Base-by-base conservation (phyloP, 129 eudicot species). In the Dittrichia graveolens region DNA sequence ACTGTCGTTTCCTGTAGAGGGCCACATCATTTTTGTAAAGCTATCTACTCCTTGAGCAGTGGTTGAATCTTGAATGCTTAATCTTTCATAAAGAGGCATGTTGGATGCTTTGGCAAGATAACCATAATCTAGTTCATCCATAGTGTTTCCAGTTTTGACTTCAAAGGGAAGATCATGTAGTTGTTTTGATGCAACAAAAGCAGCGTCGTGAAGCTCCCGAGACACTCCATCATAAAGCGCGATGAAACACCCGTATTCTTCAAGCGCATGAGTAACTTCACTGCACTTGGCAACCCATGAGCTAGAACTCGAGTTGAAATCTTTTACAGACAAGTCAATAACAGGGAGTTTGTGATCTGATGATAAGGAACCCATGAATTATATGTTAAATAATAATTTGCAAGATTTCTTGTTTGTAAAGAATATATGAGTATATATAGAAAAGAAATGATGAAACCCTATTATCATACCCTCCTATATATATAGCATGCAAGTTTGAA, bases 21-120 rank as follows among this genome's bases (percentile, higher is more conserved):
- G 84, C 84, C 84, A 83, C 88, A 83, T 83, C 74, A 75, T 69
- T 34, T 76, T 80, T 3, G 77, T 76, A 55, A 83, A 83, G 3
- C n/a, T 53, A 11, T 77, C 74, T 37, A 64, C 75, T 46, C 82
- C 84, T 62, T 78, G 42, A 3, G 18, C 35, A 47, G 77, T 71
- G 9, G 77, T 79, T 40, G 71, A 71, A 55, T 85, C 62, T 54
- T 66, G 82, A 9, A 85, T 75, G 9, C 82, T 73, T 60, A 85
- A 65, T 43, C 77, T 58, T 85, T 85, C 89, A 16, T 69, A 74
- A 0, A 85, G 83, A 31, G 89, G 84, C 15, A 78, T 38, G 6
- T 35, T n/a, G 39, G 76, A 61, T 50, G 8, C 45, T 44, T 78
- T 65, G 4, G 79, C 81, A 6, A 74, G 72, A 19, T 85, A 85